Evolutionary conservation across 306 rosid species (phyloP).

Genomic region (Hylodesmum podocarpum): DNA sequence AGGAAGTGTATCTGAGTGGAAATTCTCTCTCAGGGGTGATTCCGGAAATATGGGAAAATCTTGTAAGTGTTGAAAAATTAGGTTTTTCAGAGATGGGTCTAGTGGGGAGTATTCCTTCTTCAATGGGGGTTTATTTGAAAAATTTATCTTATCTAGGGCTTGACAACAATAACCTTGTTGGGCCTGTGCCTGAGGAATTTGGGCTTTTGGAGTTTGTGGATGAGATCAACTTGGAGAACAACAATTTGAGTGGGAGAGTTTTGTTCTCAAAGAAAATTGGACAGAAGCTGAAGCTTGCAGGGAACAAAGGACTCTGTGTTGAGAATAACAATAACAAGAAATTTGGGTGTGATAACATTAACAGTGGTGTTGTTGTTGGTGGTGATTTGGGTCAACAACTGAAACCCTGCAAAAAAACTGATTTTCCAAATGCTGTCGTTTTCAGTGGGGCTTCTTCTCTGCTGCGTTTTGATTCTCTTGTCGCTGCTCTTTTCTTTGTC

Average conservation of each 20-base stretch:
- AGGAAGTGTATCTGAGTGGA: slow-evolving; percentile 69
- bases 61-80: slow-evolving; percentile 50
- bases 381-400: slow-evolving; percentile 31
- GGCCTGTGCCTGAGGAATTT: slow-evolving; percentile 65
- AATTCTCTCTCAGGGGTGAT: slow-evolving; percentile 69
- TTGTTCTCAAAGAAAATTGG: slow-evolving; percentile 43
- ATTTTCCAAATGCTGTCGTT: slow-evolving; percentile 41
- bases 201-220: slow-evolving; percentile 43
- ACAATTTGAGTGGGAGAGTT: slow-evolving; percentile 67
- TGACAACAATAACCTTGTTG: slow-evolving; percentile 70
- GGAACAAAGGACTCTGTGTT: slow-evolving; percentile 65
- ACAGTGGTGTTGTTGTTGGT: not conserved
- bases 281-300: slow-evolving; percentile 52
- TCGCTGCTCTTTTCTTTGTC: slow-evolving; percentile 28
- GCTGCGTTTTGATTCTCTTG: slow-evolving; percentile 38
- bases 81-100: slow-evolving; percentile 72
- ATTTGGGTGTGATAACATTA: no score
- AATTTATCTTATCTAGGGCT: slow-evolving; percentile 67
- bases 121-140: slow-evolving; percentile 66
- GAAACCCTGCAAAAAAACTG: slow-evolving; percentile 43
- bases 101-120: slow-evolving; percentile 61
- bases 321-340: slow-evolving; percentile 36
- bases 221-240: slow-evolving; percentile 83
- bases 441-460: slow-evolving; percentile 40
- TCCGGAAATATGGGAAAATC: slow-evolving; percentile 73